Conservation (phyloP, 2,329 filamentous ascomycete genomes). For the Trichoderma sp. region DNA sequence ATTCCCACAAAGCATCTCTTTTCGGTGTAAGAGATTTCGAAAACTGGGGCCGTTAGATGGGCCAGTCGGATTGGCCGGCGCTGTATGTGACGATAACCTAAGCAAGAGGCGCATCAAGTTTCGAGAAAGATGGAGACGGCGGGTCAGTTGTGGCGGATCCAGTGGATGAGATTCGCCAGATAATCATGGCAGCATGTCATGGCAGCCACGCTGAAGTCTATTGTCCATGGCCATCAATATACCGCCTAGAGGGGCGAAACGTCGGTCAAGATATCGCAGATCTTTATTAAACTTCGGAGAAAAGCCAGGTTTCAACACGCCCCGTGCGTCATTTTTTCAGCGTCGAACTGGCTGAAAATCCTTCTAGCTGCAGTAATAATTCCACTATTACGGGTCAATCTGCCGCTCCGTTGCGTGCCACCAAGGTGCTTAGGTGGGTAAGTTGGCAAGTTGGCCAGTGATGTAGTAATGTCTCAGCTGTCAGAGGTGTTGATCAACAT, state of each 20-base stretch:
- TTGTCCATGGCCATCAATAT: neutral
- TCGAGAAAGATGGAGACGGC: neutral
- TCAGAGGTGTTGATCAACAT: neutral
- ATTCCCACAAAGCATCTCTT: neutral
- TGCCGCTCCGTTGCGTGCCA: neutral
- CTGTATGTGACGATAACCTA: neutral
- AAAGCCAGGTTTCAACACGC: neutral
- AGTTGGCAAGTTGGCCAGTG: neutral
- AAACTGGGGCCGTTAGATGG: neutral
- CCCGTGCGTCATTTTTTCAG: slow-evolving; percentile 1
- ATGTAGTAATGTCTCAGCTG: neutral
- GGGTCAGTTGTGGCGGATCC: slow-evolving; percentile 5
- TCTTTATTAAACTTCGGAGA: neutral
- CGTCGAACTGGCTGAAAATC: neutral
- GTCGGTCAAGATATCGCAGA: slow-evolving; percentile 4
- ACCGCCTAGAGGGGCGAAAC: neutral
- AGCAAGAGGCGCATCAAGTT: neutral
- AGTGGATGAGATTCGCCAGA: slow-evolving; percentile 5
- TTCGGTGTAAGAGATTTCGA: slow-evolving; percentile 15
- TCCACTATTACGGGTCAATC: neutral
- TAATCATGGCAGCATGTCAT: neutral
- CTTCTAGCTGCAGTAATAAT: neutral
- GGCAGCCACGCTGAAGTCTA: neutral
- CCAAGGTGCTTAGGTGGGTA: neutral
- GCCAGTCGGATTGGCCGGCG: slow-evolving; percentile 18